Evolutionary conservation across 1,284 basidiomycete genomes (phyloP).

Genomic region (Pseudozyma tsukubaensis): DNA sequence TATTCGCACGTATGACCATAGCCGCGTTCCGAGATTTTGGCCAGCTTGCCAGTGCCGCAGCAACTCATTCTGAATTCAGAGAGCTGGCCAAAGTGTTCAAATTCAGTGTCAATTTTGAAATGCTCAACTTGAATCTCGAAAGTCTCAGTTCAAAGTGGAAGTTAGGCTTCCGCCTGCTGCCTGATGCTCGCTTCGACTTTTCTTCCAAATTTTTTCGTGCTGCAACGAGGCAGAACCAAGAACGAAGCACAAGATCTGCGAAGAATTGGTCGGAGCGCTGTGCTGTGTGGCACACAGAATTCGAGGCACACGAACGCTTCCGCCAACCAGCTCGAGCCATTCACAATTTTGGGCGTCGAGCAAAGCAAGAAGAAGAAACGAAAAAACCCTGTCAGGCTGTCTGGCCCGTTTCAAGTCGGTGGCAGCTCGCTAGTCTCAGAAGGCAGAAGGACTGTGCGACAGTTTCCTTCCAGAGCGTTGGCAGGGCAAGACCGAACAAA

Average conservation of each 20-base stretch:
- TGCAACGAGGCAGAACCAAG: constrained; percentile 9
- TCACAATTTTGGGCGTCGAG: not conserved
- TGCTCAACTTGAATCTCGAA: not conserved
- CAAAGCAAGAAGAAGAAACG: constrained; percentile 12
- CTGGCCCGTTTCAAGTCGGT: constrained; percentile 23
- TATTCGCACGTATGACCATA: constrained; percentile 20
- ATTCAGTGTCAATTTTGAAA: not conserved
- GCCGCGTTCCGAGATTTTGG: not conserved
- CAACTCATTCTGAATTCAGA: constrained; percentile 11
- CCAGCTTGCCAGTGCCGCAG: constrained; percentile 43
- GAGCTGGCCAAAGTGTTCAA: not conserved
- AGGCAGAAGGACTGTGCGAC: constrained; percentile 6
- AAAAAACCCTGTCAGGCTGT: constrained; percentile 27
- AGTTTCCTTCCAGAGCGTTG: constrained; percentile 1
- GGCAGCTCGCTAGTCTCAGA: not conserved
- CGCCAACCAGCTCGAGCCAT: constrained; percentile 10
- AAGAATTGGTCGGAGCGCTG: too few relatives aligned
- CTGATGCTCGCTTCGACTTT: constrained; percentile 7
- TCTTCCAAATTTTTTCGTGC: constrained; percentile 45
- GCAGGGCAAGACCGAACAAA: constrained; percentile 2
- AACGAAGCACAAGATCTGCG: not conserved
- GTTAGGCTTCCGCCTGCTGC: not conserved
- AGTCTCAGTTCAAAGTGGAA: not conserved
- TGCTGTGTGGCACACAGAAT: not conserved
- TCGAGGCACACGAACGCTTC: constrained; percentile 1